These are phyloP conservation scores for Paraconiothyrium brasiliense DNA, from an alignment of 2,329 filamentous ascomycete species.

Conservation along the genomic window DNA sequence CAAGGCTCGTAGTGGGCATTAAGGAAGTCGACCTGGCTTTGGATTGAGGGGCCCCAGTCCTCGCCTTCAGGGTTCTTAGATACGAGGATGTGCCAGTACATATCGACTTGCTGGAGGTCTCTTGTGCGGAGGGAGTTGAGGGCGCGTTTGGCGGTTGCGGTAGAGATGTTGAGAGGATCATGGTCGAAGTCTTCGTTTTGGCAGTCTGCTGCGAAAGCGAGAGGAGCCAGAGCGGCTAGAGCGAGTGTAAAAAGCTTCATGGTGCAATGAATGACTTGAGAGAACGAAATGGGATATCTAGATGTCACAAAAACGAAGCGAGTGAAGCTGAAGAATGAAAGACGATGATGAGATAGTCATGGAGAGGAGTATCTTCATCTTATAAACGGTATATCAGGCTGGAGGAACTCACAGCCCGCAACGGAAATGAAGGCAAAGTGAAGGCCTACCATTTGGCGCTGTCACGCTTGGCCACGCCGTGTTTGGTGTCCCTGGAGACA, in stretches of 20 bases:
- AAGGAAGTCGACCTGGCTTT: conserved; percentile 24
- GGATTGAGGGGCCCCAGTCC: conserved; percentile 19
- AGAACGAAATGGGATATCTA: conserved; percentile 11
- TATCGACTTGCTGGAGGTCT: conserved; percentile 20
- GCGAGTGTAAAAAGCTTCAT: conserved; percentile 23
- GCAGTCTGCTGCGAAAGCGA: conserved; percentile 18
- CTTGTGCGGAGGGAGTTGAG: conserved; percentile 24
- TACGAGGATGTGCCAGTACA: conserved; percentile 25
- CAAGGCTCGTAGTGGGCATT: conserved; percentile 24
- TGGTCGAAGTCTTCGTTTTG: conserved; percentile 24
- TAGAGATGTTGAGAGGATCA: conserved; percentile 24
- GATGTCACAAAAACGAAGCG: not conserved
- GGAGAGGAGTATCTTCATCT: not conserved
- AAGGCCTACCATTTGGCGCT: conserved; percentile 8
- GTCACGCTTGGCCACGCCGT: conserved; percentile 7
- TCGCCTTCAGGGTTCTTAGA: conserved; percentile 19
- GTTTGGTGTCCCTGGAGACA: not conserved
- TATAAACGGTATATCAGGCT: not conserved
- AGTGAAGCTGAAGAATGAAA: not conserved
- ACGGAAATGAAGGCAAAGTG: conserved; percentile 6
- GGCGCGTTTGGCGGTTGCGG: conserved; percentile 11
- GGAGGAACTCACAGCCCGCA: not conserved
- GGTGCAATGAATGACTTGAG: conserved; percentile 13
- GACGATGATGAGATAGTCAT: conserved; percentile 1
- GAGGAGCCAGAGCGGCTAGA: conserved; percentile 17